Evolutionary conservation across 805 yeast genomes (phyloP).

Genomic region (Yarrowia porcina): DNA sequence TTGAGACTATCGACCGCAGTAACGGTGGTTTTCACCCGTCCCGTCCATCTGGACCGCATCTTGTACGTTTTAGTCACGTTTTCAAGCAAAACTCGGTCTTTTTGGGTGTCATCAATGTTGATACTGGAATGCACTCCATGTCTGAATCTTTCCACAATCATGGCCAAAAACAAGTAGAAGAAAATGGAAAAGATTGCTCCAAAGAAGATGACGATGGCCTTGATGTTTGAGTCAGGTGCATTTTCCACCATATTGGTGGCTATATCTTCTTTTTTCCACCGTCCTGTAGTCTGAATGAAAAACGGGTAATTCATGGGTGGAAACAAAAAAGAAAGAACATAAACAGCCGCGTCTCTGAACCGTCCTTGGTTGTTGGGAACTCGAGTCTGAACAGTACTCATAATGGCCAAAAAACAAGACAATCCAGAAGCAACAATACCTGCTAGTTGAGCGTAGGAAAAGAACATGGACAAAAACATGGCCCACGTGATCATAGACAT

Average conservation of each 20-base stretch:
- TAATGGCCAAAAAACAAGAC: constrained; percentile 37
- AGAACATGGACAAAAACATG: constrained; percentile 36
- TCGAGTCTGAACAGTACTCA: constrained; percentile 37
- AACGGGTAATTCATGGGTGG: constrained; percentile 41
- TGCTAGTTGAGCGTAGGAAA: constrained; percentile 37
- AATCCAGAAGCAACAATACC: constrained; percentile 39
- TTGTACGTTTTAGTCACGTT: constrained; percentile 34
- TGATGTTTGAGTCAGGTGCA: constrained; percentile 35
- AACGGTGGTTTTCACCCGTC: constrained; percentile 28
- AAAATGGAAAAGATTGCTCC: constrained; percentile 39
- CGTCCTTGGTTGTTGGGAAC: constrained; percentile 31
- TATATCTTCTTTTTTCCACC: constrained; percentile 34
- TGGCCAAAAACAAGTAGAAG: constrained; percentile 33
- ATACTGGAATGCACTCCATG: not conserved
- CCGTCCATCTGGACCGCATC: constrained; percentile 23
- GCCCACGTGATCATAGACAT: constrained; percentile 37
- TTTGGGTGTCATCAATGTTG: constrained; percentile 26
- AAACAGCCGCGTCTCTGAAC: constrained; percentile 33
- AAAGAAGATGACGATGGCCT: constrained; percentile 34
- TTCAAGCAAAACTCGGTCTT: constrained; percentile 32
- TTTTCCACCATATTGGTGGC: constrained; percentile 32
- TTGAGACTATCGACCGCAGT: constrained; percentile 36
- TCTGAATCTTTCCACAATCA: constrained; percentile 32
- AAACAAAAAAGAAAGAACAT: constrained; percentile 36
- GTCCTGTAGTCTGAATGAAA: constrained; percentile 36